Evolutionary conservation across 2,329 filamentous ascomycete species (phyloP), one percentile per base, ranked within the genome.

Genomic region (Ophiostoma montium): DNA sequence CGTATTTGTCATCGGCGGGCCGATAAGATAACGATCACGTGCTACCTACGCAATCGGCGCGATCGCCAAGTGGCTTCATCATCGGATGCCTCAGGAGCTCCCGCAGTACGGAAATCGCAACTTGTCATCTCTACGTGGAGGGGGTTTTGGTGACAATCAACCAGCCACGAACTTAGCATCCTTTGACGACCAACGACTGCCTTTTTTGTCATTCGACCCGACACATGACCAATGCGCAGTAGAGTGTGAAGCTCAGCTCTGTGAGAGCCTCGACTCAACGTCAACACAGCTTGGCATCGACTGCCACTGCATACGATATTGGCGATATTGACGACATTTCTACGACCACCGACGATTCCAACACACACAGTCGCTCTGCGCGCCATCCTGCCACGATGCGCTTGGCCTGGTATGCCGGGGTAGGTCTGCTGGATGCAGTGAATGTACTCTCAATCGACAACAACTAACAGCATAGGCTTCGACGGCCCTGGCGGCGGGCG

Each of bases 401-500:
- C 61, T 63, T 78, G 57, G 67, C 68, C 55, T 77, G 74, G 73
- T 79, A 78, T 61, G 72, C 74, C 60, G 74, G 74, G 69, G 75
- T 78, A 72, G 63, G 74, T 53, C 9, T 7, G 35, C 6, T 19
- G n/a, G n/a, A n/a, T n/a, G n/a, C n/a, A n/a, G n/a, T n/a, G n/a
- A n/a, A n/a, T n/a, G n/a, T n/a, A n/a, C n/a, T n/a, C n/a, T n/a
- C n/a, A n/a, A n/a, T n/a, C n/a, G n/a, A n/a, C n/a, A n/a, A n/a
- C n/a, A n/a, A 44, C 30, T 33, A 44, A 33, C 42, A 32, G 19
- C 50, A 48, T 52, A 88, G 84, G 75, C 79, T 65, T 95, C 90
- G 49, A 81, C 84, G 64, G 82, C 81, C 67, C 80, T 94, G 62
- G 90, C 90, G 59, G 83, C 79, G 56, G 78, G 80, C 59, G 88